phyloP scores from a whole-genome alignment of 495 filamentous ascomycete species.

The Lasiosphaeria ovina region DNA sequence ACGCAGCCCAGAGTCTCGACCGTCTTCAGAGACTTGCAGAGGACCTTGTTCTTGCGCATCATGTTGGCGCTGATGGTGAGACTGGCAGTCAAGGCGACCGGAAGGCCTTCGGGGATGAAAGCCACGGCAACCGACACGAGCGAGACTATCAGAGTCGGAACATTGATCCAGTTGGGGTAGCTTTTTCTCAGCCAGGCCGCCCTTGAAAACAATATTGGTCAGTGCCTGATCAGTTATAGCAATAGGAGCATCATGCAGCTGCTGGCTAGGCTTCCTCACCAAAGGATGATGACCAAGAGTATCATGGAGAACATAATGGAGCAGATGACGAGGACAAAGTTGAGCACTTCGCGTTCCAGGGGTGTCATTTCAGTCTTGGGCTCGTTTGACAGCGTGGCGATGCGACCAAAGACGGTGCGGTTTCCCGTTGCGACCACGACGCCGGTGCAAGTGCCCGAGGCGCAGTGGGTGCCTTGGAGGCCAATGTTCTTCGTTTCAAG shows the following conservation, averaged over 20 bases:
- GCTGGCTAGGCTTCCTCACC: conserved; percentile 38
- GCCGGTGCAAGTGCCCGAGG: conserved; percentile 62
- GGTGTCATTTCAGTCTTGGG: conserved; percentile 60
- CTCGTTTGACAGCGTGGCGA: conserved; percentile 64
- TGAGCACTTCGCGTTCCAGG: conserved; percentile 66
- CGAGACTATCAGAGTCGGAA: conserved; percentile 63
- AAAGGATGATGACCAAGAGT: conserved; percentile 54
- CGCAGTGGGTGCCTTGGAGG: conserved; percentile 68
- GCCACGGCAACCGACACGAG: conserved; percentile 68
- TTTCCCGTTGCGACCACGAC: conserved; percentile 59
- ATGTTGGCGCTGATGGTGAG: conserved; percentile 57
- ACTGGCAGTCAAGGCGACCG: conserved; percentile 62
- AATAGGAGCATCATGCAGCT: background rate
- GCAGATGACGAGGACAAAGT: conserved; percentile 65
- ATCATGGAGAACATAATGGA: conserved; percentile 55
- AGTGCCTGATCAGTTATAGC: background rate
- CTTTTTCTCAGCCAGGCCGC: conserved; percentile 59
- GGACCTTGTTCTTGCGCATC: conserved; percentile 62
- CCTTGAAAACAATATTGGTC: conserved; percentile 38
- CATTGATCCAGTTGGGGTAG: conserved; percentile 65
- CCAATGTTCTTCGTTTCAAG: conserved; percentile 72
- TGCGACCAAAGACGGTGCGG: conserved; percentile 63
- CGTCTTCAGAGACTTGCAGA: conserved; percentile 65
- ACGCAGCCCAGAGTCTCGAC: conserved; percentile 70
- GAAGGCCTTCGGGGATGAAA: conserved; percentile 71